Percentiles rank a stretch among this genome's conserved stretches.
Evolutionary conservation across 352 stramenopile species (phyloP).

Genomic region (Achlya hypogyna): DNA sequence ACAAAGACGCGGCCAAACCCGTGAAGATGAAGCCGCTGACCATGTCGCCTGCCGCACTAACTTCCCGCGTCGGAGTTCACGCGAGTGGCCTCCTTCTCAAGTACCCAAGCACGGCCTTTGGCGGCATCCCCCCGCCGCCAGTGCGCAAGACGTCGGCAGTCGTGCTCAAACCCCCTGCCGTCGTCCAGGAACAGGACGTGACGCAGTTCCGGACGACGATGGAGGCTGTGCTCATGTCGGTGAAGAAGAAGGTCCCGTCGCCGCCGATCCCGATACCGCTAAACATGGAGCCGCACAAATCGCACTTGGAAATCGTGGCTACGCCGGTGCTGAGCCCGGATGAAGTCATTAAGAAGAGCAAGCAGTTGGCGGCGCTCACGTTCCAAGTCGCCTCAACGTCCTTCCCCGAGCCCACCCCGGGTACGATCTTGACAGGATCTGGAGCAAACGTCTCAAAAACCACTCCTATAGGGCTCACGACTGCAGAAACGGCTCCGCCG

Average conservation of each 20-base stretch:
- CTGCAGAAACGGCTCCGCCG: background rate
- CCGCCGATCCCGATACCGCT: slow-evolving; percentile 55
- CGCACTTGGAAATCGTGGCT: slow-evolving; percentile 62
- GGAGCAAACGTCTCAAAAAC: no score
- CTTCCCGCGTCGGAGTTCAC: slow-evolving; percentile 6
- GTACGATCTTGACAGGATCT: no score
- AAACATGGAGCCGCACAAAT: slow-evolving; percentile 55
- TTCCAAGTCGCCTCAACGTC: slow-evolving; percentile 48
- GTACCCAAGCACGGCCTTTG: slow-evolving; percentile 14
- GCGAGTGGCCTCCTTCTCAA: slow-evolving; percentile 13
- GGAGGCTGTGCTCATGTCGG: slow-evolving; percentile 12
- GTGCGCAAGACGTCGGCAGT: slow-evolving; percentile 3
- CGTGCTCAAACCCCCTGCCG: slow-evolving; percentile 1
- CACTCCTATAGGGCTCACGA: background rate
- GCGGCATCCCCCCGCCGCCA: background rate
- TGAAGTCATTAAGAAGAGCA: slow-evolving; percentile 82
- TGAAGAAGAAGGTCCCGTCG: slow-evolving; percentile 42
- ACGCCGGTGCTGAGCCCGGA: slow-evolving; percentile 44
- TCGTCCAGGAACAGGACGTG: slow-evolving; percentile 10
- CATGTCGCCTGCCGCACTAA: slow-evolving; percentile 8
- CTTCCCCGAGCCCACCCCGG: background rate
- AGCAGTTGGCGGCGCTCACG: slow-evolving; percentile 59
- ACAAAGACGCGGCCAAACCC: slow-evolving; percentile 16
- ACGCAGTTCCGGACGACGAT: slow-evolving; percentile 12
- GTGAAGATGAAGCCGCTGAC: slow-evolving; percentile 17